Conservation (phyloP, 1,284 basidiomycete genomes). For the Trametes versicolor region DNA sequence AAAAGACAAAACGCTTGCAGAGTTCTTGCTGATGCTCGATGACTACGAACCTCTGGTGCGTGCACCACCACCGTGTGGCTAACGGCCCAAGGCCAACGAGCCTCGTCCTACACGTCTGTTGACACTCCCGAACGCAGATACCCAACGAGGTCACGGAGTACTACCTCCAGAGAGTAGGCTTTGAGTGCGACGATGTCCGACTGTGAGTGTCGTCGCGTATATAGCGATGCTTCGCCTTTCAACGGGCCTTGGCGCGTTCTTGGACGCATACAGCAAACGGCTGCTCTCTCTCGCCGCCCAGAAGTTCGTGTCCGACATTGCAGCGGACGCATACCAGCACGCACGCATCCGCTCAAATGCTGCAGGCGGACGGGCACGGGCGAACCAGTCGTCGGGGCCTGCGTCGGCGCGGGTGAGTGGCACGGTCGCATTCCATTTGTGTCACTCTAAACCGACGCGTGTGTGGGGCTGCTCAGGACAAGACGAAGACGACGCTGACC, state of each 20-base stretch:
- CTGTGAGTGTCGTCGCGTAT: constrained; percentile 64
- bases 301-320: constrained; percentile 98
- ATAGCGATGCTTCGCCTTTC: constrained; percentile 15
- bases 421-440: background rate
- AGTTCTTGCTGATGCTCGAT: constrained; percentile 96
- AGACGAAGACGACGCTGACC: constrained; percentile 94
- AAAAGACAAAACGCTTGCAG: constrained; percentile 90
- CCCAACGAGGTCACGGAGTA: constrained; percentile 99
- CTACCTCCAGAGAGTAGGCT: constrained; percentile 95
- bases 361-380: constrained; percentile 70
- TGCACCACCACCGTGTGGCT: constrained; percentile 29
- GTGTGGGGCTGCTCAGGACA: constrained; percentile 64
- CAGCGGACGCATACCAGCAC: constrained; percentile 97
- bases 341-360: constrained; percentile 93
- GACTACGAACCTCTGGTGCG: constrained; percentile 95
- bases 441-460: background rate
- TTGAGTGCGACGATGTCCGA: constrained; percentile 94
- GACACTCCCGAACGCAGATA: constrained; percentile 65
- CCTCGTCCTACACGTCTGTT: constrained; percentile 12
- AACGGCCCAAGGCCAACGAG: background rate
- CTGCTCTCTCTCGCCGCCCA: constrained; percentile 96
- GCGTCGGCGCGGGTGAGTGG: constrained; percentile 68
- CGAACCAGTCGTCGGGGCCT: constrained; percentile 62
- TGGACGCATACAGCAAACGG: constrained; percentile 73
- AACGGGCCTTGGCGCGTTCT: constrained; percentile 9